These are phyloP conservation scores for Neonectria magnoliae DNA, from an alignment of 2,329 filamentous ascomycete genomes.

Conservation along the genomic window DNA sequence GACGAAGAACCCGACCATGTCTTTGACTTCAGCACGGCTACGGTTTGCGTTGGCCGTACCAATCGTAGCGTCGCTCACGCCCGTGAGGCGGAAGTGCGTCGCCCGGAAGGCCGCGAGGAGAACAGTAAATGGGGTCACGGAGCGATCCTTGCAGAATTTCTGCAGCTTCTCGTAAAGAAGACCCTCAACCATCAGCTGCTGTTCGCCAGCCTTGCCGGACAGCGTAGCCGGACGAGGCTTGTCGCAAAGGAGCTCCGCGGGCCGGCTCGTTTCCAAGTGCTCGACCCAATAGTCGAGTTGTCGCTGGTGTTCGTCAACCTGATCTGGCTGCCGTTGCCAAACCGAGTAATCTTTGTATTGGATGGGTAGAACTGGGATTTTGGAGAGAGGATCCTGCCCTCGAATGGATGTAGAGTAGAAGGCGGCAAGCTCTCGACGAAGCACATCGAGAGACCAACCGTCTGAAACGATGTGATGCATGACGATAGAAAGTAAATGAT, in stretches of 20 bases:
- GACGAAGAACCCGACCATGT: constrained; percentile 37
- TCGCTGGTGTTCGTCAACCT: neutral
- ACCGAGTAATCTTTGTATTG: neutral
- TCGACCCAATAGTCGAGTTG: constrained; percentile 2
- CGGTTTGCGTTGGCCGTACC: constrained; percentile 33
- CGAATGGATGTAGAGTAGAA: constrained; percentile 16
- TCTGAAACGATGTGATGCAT: constrained; percentile 38
- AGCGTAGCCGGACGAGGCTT: constrained; percentile 18
- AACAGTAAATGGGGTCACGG: constrained; percentile 17
- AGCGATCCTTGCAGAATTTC: constrained; percentile 17
- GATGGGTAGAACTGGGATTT: neutral
- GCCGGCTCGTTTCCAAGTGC: constrained; percentile 1
- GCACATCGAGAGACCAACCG: constrained; percentile 31
- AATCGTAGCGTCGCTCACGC: constrained; percentile 32
- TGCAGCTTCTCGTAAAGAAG: constrained; percentile 13
- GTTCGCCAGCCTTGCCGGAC: constrained; percentile 20
- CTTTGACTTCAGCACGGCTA: constrained; percentile 24
- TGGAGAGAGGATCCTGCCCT: constrained; percentile 1
- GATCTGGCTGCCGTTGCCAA: neutral
- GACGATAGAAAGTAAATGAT: constrained; percentile 25
- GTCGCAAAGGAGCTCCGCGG: constrained; percentile 24
- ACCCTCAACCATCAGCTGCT: constrained; percentile 17
- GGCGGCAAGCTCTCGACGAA: constrained; percentile 14
- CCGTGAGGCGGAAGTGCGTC: constrained; percentile 39
- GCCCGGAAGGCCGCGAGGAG: constrained; percentile 38